Conservation (phyloP, 768 basidiomycete genomes). For the Serendipita sp. region DNA sequence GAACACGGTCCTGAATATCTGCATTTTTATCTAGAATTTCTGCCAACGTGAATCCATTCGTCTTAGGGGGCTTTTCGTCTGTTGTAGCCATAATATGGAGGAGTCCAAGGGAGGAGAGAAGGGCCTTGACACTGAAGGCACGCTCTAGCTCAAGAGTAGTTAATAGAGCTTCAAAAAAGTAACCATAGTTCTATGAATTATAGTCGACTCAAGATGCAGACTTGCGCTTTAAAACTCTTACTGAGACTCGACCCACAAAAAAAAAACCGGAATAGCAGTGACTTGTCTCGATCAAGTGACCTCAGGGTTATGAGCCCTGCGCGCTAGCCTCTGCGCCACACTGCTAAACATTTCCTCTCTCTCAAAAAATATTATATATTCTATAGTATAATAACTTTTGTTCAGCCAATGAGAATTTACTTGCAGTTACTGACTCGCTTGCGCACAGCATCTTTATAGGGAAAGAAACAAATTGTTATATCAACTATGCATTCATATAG, state of each 20-base stretch:
- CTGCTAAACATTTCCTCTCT: not conserved
- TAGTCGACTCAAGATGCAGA: not conserved
- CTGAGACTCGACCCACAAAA: not conserved
- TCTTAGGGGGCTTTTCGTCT: not conserved
- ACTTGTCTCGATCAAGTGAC: slow-evolving; percentile 8
- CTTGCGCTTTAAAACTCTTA: not conserved
- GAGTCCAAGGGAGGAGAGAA: not conserved
- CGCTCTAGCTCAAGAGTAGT: not conserved
- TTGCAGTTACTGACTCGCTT: too few species aligned
- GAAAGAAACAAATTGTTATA: too few species aligned
- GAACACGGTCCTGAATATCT: not conserved
- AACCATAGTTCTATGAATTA: too few species aligned
- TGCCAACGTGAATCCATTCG: not conserved
- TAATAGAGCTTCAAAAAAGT: not conserved
- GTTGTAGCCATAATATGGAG: not conserved
- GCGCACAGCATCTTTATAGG: too few species aligned
- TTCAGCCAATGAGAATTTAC: too few species aligned
- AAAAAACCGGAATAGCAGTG: slow-evolving; percentile 3
- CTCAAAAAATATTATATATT: not conserved
- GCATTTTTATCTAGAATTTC: slow-evolving; percentile 4
- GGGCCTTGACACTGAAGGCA: not conserved
- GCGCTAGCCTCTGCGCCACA: slow-evolving; percentile 8
- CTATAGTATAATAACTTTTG: too few species aligned
- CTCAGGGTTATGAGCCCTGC: slow-evolving; percentile 7
- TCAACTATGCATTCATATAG: too few species aligned